Evolutionary conservation across 345 rosid species (phyloP), one percentile per base, ranked within the genome.

Genomic region (Psidium friedrichsthalianum): DNA sequence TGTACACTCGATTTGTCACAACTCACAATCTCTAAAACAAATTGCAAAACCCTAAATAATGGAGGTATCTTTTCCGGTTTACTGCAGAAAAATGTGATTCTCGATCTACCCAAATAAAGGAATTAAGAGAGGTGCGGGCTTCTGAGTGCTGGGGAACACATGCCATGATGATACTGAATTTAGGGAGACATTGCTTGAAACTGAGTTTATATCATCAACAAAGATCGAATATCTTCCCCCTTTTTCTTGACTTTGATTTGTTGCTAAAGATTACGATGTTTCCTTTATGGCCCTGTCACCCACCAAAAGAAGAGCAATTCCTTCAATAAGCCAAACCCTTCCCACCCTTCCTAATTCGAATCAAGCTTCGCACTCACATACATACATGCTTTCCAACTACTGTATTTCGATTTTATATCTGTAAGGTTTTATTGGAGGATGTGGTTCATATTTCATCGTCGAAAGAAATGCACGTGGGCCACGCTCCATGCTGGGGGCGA

Each of bases 101-200:
- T 4, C 85, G 54, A 56, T 42, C 55, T 25, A 81, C 2, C 58
- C 51, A 58, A 83, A n/a, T 32, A 8, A 44, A 74, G 61, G n/a
- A n/a, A n/a, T n/a, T n/a, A 52, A 74, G 61, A 52, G 58, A 56
- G 27, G 56, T 83, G 74, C 11, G 81, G 74, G 74, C 29, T 59
- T 84, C 81, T 18, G 40, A 51, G 13, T 14, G 80, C 49, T 81
- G 85, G 78, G 81, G 81, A 24, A 84, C 85, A 84, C 80, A 59
- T 29, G 81, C 32, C 85, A 59, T 84, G 85, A 84, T 84, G 85
- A 84, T 18, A 84, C 54, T 84, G 85, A 47, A 47, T 84, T 84
- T 61, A 54, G 81, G 80, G 80, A n/a, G 78, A 69, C 78, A 69
- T 69, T 69, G 78, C 78, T 69, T 69, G 78, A 18, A 69, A 18